A percentile compares a stretch with the other conserved stretches of the same genome.
These are phyloP conservation scores for Colletotrichum sublineola DNA, from an alignment of 2,329 filamentous ascomycete genomes.

Conservation along the genomic window DNA sequence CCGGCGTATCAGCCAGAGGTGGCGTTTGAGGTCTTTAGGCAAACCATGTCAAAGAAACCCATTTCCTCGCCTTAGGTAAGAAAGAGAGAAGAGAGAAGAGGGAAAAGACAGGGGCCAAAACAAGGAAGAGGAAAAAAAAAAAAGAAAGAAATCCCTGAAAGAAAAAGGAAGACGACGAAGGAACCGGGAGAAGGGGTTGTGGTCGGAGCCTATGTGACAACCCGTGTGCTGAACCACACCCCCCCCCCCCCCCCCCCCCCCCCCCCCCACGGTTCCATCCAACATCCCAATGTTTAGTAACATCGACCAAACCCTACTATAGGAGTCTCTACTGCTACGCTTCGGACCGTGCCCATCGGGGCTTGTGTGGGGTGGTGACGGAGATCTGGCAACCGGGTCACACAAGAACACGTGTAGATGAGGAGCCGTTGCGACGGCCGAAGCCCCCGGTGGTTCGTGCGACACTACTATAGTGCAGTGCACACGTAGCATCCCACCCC, in stretches of 20 bases:
- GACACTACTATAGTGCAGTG: not conserved
- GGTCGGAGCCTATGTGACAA: not conserved
- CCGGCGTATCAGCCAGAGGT: conserved; percentile 43
- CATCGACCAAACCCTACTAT: not conserved
- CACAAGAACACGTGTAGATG: not conserved
- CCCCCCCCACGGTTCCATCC: not conserved
- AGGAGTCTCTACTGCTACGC: not conserved
- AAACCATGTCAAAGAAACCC: conserved; percentile 64
- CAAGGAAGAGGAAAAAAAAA: not conserved
- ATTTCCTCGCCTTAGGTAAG: conserved; percentile 45
- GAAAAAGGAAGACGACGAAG: not conserved
- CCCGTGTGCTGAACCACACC: not conserved
- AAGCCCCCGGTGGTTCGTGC: not conserved
- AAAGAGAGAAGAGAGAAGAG: not conserved
- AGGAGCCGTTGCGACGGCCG: not conserved
- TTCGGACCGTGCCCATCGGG: not conserved
- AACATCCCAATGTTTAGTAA: not conserved
- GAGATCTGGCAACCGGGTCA: not conserved
- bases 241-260: not conserved
- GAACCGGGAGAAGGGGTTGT: not conserved
- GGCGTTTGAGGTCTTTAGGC: conserved; percentile 58
- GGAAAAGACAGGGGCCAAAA: not conserved
- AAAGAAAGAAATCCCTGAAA: too few species aligned
- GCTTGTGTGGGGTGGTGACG: not conserved
- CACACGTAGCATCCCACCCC: too few species aligned